Conservation (phyloP, 768 basidiomycete species). For the Macrolepiota fuliginosa region DNA sequence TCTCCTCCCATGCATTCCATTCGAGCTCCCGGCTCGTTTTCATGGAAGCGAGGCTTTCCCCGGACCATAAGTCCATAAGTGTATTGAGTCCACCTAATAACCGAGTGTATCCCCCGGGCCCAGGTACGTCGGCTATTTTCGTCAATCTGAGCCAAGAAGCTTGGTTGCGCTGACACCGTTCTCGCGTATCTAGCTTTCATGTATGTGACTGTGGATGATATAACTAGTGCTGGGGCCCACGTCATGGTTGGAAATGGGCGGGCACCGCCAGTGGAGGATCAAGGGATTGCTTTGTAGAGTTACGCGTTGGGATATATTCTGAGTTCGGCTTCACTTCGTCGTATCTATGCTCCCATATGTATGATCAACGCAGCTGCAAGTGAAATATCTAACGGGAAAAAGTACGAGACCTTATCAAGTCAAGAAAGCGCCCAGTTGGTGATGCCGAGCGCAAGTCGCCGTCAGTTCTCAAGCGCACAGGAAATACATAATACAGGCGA, state of each 20-base stretch:
- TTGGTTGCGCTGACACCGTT: background rate
- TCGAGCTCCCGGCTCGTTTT: constrained; percentile 36
- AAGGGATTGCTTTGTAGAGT: constrained; percentile 20
- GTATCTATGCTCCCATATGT: background rate
- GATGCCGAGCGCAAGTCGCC: too few species aligned
- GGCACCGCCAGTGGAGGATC: constrained; percentile 35
- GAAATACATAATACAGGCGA: too few species aligned
- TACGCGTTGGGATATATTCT: background rate
- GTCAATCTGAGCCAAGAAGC: background rate
- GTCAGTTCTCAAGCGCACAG: too few species aligned
- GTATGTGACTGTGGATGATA: constrained; percentile 30
- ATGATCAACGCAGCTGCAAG: too few species aligned
- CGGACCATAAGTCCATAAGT: constrained; percentile 28
- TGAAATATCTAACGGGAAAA: too few species aligned
- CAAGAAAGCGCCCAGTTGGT: too few species aligned
- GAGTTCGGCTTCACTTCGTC: background rate
- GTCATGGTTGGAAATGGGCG: constrained; percentile 37
- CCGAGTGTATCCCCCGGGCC: constrained; percentile 37
- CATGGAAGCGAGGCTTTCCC: constrained; percentile 30
- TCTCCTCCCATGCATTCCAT: constrained; percentile 39
- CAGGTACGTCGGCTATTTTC: constrained; percentile 20
- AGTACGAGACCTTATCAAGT: too few species aligned
- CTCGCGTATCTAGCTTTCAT: constrained; percentile 19
- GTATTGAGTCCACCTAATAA: constrained; percentile 32
- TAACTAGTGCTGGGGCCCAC: constrained; percentile 35